These are phyloP conservation scores for Vigna radiata DNA, from an alignment of 306 rosid species.

Conservation along the genomic window DNA sequence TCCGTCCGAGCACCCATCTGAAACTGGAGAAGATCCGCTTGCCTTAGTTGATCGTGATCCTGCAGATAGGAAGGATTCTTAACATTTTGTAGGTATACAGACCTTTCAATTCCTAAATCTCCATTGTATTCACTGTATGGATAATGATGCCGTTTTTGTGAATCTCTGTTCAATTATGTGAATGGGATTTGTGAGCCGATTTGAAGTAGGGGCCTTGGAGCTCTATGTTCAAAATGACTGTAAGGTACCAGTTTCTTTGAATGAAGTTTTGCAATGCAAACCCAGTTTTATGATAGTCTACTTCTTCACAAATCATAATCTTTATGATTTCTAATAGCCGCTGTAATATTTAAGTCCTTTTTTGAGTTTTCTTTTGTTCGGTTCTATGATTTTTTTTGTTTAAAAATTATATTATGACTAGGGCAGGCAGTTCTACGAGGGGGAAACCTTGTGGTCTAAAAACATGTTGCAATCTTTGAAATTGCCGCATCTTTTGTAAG, in stretches of 20 bases:
- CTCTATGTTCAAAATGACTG: conserved; percentile 34
- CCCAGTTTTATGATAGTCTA: conserved; percentile 11
- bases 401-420: background rate
- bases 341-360: conserved; percentile 1
- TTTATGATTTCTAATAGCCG: background rate
- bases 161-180: conserved; percentile 38
- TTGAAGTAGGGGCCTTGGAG: conserved; percentile 38
- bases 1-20: conserved; percentile 54
- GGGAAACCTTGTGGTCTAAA: background rate
- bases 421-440: background rate
- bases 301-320: conserved; percentile 15
- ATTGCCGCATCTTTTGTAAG: background rate
- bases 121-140: conserved; percentile 42
- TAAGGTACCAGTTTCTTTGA: conserved; percentile 35
- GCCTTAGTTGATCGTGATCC: conserved; percentile 47
- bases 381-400: background rate
- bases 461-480: background rate
- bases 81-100: conserved; percentile 44
- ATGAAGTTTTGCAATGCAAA: conserved; percentile 40
- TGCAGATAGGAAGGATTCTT: conserved; percentile 53
- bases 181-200: conserved; percentile 38
- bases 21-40: conserved; percentile 51
- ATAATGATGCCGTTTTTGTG: conserved; percentile 39
- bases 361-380: conserved; percentile 5
- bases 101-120: conserved; percentile 42